Conservation (phyloP, 2,329 filamentous ascomycete species). For the Neofusicoccum sp. region DNA sequence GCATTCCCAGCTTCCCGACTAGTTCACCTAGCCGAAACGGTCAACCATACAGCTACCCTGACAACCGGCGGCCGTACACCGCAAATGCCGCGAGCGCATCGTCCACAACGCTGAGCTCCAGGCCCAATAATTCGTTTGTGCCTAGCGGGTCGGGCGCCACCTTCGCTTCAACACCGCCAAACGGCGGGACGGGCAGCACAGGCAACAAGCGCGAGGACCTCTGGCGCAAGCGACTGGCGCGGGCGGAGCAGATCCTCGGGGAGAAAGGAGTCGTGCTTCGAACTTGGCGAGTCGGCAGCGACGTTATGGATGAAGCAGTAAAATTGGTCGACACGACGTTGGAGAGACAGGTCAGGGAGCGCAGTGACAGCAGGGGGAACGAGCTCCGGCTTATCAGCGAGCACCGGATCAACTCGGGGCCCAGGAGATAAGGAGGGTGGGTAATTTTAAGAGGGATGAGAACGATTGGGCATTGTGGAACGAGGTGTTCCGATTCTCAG, state of each 20-base stretch:
- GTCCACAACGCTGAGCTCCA: constrained; percentile 8
- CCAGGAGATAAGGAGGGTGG: constrained; percentile 11
- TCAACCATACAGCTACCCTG: neutral
- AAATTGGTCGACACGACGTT: constrained; percentile 61
- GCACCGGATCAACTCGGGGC: constrained; percentile 13
- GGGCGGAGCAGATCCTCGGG: constrained; percentile 66
- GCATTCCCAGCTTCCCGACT: neutral
- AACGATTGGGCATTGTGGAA: constrained; percentile 11
- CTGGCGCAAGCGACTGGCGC: constrained; percentile 69
- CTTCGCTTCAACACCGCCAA: constrained; percentile 3
- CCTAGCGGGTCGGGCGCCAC: neutral
- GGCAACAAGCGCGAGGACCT: constrained; percentile 70
- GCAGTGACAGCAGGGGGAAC: constrained; percentile 20
- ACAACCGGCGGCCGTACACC: constrained; percentile 12
- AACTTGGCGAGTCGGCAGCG: constrained; percentile 72
- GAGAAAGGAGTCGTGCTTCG: constrained; percentile 67
- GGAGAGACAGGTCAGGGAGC: constrained; percentile 13
- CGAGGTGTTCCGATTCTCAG: constrained; percentile 8
- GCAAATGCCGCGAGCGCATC: constrained; percentile 13
- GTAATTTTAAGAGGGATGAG: constrained; percentile 13
- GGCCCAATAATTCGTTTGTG: constrained; percentile 3
- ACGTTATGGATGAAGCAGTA: constrained; percentile 68
- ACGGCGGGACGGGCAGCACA: constrained; percentile 24
- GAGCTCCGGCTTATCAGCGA: constrained; percentile 17
- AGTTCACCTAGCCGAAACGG: neutral